Evolutionary conservation across 768 basidiomycete species (phyloP).

Genomic region (Suillus cothurnatus): DNA sequence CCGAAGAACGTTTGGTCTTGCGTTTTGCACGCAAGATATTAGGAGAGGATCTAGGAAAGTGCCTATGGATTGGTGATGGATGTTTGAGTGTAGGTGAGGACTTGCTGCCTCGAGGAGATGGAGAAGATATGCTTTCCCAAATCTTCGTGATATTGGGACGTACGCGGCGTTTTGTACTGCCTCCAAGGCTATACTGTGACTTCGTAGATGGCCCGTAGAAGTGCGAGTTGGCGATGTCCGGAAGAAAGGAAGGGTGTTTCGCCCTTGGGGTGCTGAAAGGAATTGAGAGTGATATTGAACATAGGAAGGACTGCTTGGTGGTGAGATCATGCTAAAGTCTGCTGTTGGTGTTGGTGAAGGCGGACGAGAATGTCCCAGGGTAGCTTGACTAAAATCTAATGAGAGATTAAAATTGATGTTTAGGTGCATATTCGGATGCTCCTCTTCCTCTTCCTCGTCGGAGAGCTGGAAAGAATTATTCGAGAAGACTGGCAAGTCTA

Average conservation of each 20-base stretch:
- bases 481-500: neutral
- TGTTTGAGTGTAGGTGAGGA: neutral
- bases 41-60: slow-evolving; percentile 1
- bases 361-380: slow-evolving; percentile 29
- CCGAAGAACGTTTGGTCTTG: slow-evolving; percentile 5
- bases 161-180: slow-evolving; percentile 26
- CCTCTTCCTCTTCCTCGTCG: slow-evolving; percentile 17
- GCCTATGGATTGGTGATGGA: neutral
- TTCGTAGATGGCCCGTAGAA: slow-evolving; percentile 4
- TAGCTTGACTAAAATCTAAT: slow-evolving; percentile 12
- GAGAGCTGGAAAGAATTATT: neutral
- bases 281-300: slow-evolving; percentile 35
- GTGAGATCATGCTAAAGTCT: slow-evolving; percentile 50
- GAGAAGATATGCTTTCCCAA: slow-evolving; percentile 36
- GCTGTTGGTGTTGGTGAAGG: slow-evolving; percentile 47
- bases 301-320: slow-evolving; percentile 38
- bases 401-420: slow-evolving; percentile 17
- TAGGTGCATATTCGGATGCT: slow-evolving; percentile 26
- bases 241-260: slow-evolving; percentile 33
- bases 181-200: slow-evolving; percentile 23
- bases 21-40: slow-evolving; percentile 7
- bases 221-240: slow-evolving; percentile 29
- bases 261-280: slow-evolving; percentile 25
- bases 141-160: slow-evolving; percentile 36
- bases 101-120: slow-evolving; percentile 11